A percentile compares a stretch with the other conserved stretches of the same genome.
Conservation (phyloP, 257 asterid species). For the Echites panduratus region DNA sequence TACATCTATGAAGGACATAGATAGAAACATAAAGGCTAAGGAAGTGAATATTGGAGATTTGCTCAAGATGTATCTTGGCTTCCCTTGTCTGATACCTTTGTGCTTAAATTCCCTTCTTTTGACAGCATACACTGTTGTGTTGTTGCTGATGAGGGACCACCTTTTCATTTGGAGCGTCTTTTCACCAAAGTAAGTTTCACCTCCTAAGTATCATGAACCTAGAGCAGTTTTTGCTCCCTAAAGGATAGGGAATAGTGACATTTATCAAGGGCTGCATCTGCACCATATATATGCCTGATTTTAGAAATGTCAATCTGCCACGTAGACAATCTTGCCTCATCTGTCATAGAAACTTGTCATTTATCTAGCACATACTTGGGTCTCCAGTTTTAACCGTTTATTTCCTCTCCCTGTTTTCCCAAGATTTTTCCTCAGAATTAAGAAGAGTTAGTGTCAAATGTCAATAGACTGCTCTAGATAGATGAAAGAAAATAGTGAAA, state of each 20-base stretch:
- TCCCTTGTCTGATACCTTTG: constrained; percentile 72
- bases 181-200: constrained; percentile 75
- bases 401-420: too few relatives aligned
- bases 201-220: neutral
- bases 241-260: neutral
- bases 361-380: too few relatives aligned
- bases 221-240: neutral
- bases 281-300: neutral
- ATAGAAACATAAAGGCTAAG: constrained; percentile 9
- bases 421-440: too few relatives aligned
- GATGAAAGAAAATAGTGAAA: too few relatives aligned
- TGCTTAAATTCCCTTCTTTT: constrained; percentile 63
- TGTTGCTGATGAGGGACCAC: constrained; percentile 85
- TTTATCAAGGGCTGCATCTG: neutral
- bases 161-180: constrained; percentile 93
- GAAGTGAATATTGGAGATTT: constrained; percentile 36
- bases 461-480: too few relatives aligned
- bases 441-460: too few relatives aligned
- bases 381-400: too few relatives aligned
- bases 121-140: constrained; percentile 53
- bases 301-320: too few relatives aligned
- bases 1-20: constrained; percentile 33
- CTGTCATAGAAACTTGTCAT: too few relatives aligned
- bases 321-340: too few relatives aligned
- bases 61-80: constrained; percentile 45